Base-by-base conservation (phyloP, 176 grass and related monocot genomes). In the Cymbopogon citratus region DNA sequence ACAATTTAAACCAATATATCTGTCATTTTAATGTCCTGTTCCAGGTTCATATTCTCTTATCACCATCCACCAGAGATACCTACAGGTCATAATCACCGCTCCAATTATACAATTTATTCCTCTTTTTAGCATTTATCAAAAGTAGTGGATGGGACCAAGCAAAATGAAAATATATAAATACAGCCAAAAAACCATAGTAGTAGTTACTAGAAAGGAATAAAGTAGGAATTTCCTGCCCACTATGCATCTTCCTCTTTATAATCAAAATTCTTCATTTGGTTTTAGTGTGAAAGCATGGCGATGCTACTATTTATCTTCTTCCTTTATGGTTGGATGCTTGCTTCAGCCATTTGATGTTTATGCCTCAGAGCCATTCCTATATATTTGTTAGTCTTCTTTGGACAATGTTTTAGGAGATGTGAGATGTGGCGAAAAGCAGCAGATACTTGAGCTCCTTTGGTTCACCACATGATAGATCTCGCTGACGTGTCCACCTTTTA, bases 151-250 rank as follows among this genome's bases (percentile, higher is more conserved):
- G 78, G 83, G 78, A 57, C 78, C 43, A 81, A 76, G 64, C 31
- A 77, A 83, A 83, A 83, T 44, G 23, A 68, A 79, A 81, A 85
- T 85, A 65, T n/a, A 57, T 19, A 85, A 81, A 11, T 71, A 75
- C 39, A 85, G 77, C 54, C 1, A 12, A 45, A 83, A 76, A 85
- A 78, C 66, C 59, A 73, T 65, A 51, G 78, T 27, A 70, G 87
- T 89, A 78, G 83, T 73, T 89, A 56, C 83, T 89, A 85, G 83
- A 89, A 89, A 77, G 78, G 89, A 91, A 91, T 91, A 91, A 91
- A 88, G 73, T 26, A 9, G 70, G 83, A 82, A 89, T 83, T 88
- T 89, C 56, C 9, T 89, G 83, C 80, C 87, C 90, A 92, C 84
- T 41, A 81, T 82, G 85, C 77, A 81, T 71, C 71, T 88, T 75